Percentiles rank a stretch among this genome's conserved stretches.
Evolutionary conservation across 306 rosid species (phyloP).

Genomic region (Dryas drummondii): DNA sequence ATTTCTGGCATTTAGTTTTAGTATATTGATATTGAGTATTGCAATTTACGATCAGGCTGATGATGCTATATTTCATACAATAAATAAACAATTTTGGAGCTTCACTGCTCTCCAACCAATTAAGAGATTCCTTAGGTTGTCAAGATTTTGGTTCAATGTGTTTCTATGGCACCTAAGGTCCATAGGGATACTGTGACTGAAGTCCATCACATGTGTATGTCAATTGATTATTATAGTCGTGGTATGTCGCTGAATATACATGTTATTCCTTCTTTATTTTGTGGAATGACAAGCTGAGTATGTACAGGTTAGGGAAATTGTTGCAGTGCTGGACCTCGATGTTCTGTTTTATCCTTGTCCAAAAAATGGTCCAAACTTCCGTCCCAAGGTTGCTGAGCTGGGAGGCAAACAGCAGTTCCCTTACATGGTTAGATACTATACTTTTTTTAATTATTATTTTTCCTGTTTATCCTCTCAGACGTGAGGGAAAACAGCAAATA

Average conservation of each 20-base stretch:
- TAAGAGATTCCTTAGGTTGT: background rate
- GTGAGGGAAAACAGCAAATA: background rate
- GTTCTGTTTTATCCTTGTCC: slow-evolving; percentile 95
- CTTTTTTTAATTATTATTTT: background rate
- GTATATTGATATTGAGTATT: background rate
- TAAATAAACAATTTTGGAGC: background rate
- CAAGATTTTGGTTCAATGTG: background rate
- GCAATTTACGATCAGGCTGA: background rate
- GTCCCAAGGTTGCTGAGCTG: slow-evolving; percentile 75
- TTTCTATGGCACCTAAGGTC: background rate
- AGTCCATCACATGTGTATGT: background rate
- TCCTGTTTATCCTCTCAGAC: background rate
- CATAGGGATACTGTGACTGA: slow-evolving; percentile 15
- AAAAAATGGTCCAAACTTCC: slow-evolving; percentile 83
- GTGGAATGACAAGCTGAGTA: slow-evolving; percentile 30
- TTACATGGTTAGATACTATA: slow-evolving; percentile 69
- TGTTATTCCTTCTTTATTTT: slow-evolving; percentile 12
- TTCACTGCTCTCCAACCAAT: background rate
- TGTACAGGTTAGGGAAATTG: slow-evolving; percentile 88
- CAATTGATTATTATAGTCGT: background rate
- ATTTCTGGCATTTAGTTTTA: slow-evolving; percentile 14
- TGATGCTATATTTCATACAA: background rate
- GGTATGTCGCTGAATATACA: background rate
- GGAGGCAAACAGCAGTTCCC: slow-evolving; percentile 97
- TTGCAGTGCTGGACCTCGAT: slow-evolving; percentile 89